Base-by-base conservation (phyloP, 2,329 filamentous ascomycete species). In the Ceratocystis huliohia region DNA sequence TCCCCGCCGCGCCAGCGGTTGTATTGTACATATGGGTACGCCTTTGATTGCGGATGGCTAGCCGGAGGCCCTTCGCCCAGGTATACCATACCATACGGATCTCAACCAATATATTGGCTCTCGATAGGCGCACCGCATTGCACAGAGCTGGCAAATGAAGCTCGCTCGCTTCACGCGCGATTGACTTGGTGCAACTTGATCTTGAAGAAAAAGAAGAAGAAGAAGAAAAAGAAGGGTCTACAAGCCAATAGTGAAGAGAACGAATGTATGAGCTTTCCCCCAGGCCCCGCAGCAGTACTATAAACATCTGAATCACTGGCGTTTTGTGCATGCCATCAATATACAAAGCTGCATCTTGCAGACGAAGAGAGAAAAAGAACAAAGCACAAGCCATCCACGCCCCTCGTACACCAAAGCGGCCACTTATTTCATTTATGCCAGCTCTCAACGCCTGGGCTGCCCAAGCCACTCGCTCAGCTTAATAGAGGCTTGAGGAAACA, bases 401-500 rank as follows among this genome's bases (percentile, higher is more conserved):
- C 28, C 53, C 53, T 59, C 53, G 22, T 59, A 17, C 28, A 37
- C 20, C 8, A 13, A 20, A 2, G 25, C 48, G 48, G 46, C 22
- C n/a, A 50, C 48, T 53, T 10, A 53, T 53, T 25, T 25, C 2
- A 53, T 15, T 3, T 8, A 25, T 8, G 20, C 20, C 22, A 22
- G 7, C 25, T 15, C 20, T 53, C 48, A 53, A 25, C 15, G 48
- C 48, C 20, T 25, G 25, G 17, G 28, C 28, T 30, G 5, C 1
- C 53, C 53, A 59, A 59, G 53, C 25, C 53, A 30, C 28, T 59
- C 53, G 17, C 28, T 30, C 53, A 59, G 22, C 53, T 59, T 28
- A 57, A 28, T 22, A 57, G 22, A 30, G 22, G 15, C 22, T 30
- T 10, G 22, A 33, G 10, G 25, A 57, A 22, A n/a, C 53, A 59